phyloP scores from a whole-genome alignment of 2,329 filamentous ascomycete genomes.

The Cladosporium velox region DNA sequence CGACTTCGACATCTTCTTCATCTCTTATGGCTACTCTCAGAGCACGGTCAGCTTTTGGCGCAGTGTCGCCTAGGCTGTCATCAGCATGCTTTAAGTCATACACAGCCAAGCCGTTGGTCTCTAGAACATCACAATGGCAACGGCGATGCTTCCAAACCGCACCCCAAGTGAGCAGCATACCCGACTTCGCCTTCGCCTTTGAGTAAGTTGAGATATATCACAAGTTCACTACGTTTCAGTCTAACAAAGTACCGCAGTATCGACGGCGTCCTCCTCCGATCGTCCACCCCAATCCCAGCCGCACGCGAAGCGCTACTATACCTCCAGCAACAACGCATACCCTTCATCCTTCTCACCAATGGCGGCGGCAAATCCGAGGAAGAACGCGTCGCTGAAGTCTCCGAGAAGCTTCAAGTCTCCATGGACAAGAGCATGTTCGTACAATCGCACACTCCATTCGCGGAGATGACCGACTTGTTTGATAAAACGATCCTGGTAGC shows the following conservation, averaged over 20 bases:
- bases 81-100: slow-evolving; percentile 10
- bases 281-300: slow-evolving; percentile 74
- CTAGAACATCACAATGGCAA: slow-evolving; percentile 12
- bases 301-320: slow-evolving; percentile 72
- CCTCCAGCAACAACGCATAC: slow-evolving; percentile 73
- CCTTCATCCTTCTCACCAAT: slow-evolving; percentile 94
- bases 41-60: not conserved
- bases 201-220: slow-evolving; percentile 46
- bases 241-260: slow-evolving; percentile 59
- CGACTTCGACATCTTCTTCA: not conserved
- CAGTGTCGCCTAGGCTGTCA: not conserved
- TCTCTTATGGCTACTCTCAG: slow-evolving; percentile 6
- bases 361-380: slow-evolving; percentile 84
- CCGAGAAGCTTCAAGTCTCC: slow-evolving; percentile 62
- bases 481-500: slow-evolving; percentile 54
- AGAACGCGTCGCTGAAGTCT: slow-evolving; percentile 70
- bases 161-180: slow-evolving; percentile 27
- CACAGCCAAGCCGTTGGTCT: not conserved
- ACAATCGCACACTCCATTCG: slow-evolving; percentile 88
- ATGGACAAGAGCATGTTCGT: slow-evolving; percentile 73
- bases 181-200: slow-evolving; percentile 58
- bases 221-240: not conserved
- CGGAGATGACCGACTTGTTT: slow-evolving; percentile 65
- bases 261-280: slow-evolving; percentile 91
- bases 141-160: slow-evolving; percentile 27